Conservation (phyloP, 2,329 filamentous ascomycete genomes). For the Gremmenia infestans region DNA sequence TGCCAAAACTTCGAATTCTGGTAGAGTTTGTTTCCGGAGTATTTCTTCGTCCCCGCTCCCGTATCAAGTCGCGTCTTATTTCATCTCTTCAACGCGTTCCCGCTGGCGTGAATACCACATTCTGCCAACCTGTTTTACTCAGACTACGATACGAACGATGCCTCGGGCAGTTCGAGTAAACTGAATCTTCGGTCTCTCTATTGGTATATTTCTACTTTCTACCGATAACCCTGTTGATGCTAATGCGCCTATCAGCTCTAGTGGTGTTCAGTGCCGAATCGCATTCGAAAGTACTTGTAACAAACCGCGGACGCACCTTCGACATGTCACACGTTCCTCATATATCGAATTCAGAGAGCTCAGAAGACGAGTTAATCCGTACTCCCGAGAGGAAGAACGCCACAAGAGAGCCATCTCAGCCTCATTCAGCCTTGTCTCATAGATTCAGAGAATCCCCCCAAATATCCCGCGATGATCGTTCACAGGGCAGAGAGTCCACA, state of each 20-base stretch:
- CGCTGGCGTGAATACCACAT: neutral
- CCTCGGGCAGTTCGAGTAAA: too few species aligned
- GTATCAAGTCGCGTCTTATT: neutral
- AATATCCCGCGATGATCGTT: constrained; percentile 1
- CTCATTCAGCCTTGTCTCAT: constrained; percentile 22
- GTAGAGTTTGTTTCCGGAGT: neutral
- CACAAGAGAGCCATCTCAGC: constrained; percentile 10
- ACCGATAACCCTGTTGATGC: too few species aligned
- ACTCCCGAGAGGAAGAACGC: constrained; percentile 8
- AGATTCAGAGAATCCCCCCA: constrained; percentile 18
- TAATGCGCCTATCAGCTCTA: too few species aligned
- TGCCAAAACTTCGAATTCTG: neutral
- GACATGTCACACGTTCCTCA: constrained; percentile 13
- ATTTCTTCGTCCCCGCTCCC: neutral
- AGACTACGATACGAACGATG: too few species aligned
- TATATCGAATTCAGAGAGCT: constrained; percentile 17
- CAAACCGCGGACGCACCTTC: neutral
- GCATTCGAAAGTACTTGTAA: neutral
- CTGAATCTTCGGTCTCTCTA: too few species aligned
- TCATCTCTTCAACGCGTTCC: neutral
- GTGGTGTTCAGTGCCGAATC: neutral
- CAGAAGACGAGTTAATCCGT: constrained; percentile 10
- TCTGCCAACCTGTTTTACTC: too few species aligned
- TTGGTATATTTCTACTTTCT: too few species aligned
- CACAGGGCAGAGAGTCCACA: neutral